phyloP scores from a whole-genome alignment of 768 basidiomycete species.

The Paxillus rubicundulus region DNA sequence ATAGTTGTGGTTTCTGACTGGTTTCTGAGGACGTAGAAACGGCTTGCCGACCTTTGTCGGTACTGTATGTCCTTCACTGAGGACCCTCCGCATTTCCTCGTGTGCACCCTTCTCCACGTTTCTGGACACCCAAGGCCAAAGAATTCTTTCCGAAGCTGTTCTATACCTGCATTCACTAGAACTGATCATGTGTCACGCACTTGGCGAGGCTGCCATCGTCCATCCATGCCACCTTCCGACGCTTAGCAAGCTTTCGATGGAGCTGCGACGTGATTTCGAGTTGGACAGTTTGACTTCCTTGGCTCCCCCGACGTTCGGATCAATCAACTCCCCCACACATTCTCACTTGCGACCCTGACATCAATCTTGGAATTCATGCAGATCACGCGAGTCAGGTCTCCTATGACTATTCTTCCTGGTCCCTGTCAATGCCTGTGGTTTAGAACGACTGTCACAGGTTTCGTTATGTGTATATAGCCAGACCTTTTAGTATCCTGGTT shows the following conservation, averaged over 20 bases:
- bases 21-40: too few relatives aligned
- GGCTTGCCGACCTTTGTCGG: conserved; percentile 20
- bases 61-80: conserved; percentile 19
- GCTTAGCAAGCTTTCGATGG: conserved; percentile 14
- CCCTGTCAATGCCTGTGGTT: conserved; percentile 10
- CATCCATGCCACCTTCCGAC: conserved; percentile 23
- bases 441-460: conserved; percentile 6
- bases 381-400: conserved; percentile 12
- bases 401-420: conserved; percentile 22
- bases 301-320: conserved; percentile 16
- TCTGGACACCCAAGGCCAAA: conserved; percentile 12
- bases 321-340: conserved; percentile 9
- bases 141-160: conserved; percentile 21
- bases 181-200: conserved; percentile 15
- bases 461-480: conserved; percentile 10
- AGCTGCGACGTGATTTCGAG: conserved; percentile 13
- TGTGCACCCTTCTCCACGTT: background rate
- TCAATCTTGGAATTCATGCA: conserved; percentile 19
- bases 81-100: conserved; percentile 4
- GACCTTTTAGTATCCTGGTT: too few relatives aligned
- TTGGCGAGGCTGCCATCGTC: conserved; percentile 19
- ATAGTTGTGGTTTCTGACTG: too few relatives aligned
- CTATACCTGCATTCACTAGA: conserved; percentile 16
- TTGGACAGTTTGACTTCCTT: conserved; percentile 13
- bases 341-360: conserved; percentile 16